These are phyloP conservation scores for Solanum ahanhuiri DNA, from an alignment of 257 asterid species.

Conservation along the genomic window DNA sequence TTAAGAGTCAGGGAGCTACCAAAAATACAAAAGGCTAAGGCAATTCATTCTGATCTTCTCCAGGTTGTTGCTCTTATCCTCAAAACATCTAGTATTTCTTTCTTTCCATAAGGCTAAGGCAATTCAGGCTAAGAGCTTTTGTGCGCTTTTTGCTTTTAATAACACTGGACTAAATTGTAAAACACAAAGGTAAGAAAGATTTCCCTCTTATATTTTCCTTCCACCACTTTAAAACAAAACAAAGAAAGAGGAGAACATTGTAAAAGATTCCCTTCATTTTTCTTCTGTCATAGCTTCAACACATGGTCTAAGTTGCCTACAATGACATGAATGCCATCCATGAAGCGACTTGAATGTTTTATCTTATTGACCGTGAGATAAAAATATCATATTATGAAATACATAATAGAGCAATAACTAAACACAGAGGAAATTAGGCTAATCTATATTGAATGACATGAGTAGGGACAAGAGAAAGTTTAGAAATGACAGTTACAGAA, in stretches of 20 bases:
- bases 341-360: not conserved
- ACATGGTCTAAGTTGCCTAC: not conserved
- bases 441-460: not conserved
- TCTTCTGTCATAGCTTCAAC: not conserved
- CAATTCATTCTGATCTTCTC: too few species aligned
- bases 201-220: not conserved
- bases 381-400: not conserved
- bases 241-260: not conserved
- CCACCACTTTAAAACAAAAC: not conserved
- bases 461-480: not conserved
- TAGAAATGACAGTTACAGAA: conserved; percentile 4
- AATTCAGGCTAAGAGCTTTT: too few species aligned
- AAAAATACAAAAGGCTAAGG: too few species aligned
- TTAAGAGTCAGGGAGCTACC: too few species aligned
- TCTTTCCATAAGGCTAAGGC: too few species aligned
- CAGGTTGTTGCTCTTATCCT: too few species aligned
- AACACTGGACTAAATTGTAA: not conserved
- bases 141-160: too few species aligned
- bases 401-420: not conserved
- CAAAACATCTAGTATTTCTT: too few species aligned
- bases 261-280: not conserved
- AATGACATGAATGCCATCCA: not conserved
- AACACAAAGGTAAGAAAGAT: not conserved
- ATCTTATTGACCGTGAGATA: not conserved
- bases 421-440: not conserved